Evolutionary conservation across 768 basidiomycete species (phyloP), one percentile per base, ranked within the genome.

Genomic region (Tricholoma bakamatsutake): DNA sequence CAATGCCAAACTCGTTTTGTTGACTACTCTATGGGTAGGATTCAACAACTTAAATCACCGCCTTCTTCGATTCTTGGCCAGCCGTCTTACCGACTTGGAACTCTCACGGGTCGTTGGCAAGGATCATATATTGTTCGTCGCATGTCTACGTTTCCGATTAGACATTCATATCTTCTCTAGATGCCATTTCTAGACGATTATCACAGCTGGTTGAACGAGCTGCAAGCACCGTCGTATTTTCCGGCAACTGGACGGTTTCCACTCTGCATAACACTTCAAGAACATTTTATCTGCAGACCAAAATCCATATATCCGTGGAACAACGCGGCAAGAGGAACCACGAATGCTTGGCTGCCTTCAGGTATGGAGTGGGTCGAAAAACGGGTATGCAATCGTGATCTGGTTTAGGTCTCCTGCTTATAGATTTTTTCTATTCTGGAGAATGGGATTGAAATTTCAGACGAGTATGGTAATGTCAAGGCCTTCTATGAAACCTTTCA

Each of bases 321-420:
- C 21, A 65, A 70, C n/a, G 64, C 67, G 4, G 64, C 63, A 18
- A 66, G 71, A 53, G 75, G 73, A 0, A 72, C 71, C 34, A 62
- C 62, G 18, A 77, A 79, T 55, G 77, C 74, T 8, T 82, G 80
- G 73, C 61, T 83, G 15, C 79, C 81, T 28, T 31, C 66, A 4
- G 73, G 69, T 43, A 71, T 69, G 56, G 59, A 58, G 34, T 75
- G 69, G 69, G 60, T 53, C 9, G 63, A 69, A 67, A 75, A 61
- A 66, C 73, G 57, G 69, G 83, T 73, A 75, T 73, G 66, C 77
- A 73, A 64, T 73, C 73, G 63, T 72, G 76, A 58, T 74, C 76
- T 57, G 73, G 74, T 63, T 76, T 78, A 76, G 21, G 71, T 75
- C 53, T 80, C 27, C 60, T 76, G 47, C 75, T 79, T 55, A 65